A percentile compares a stretch with the other conserved stretches of the same genome.
phyloP scores from a whole-genome alignment of 352 stramenopile species.

The Phytopythium chamaehyphon region DNA sequence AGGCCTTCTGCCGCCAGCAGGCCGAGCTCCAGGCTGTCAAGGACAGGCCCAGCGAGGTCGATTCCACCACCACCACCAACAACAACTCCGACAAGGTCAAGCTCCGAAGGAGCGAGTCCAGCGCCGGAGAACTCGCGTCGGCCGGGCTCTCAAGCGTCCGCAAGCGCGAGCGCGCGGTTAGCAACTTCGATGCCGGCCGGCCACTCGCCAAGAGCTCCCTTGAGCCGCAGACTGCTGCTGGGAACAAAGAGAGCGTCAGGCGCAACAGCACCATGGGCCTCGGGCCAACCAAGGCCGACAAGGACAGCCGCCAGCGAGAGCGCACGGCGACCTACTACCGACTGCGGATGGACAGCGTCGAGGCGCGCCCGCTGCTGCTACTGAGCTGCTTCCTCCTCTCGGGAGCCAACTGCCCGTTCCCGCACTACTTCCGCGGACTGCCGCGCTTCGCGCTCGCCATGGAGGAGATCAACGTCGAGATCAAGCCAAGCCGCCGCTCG shows the following conservation, averaged over 20 bases:
- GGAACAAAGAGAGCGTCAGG: neutral
- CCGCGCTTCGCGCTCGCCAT: constrained; percentile 68
- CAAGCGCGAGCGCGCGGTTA: constrained; percentile 5
- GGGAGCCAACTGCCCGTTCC: constrained; percentile 71
- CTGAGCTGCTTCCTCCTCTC: constrained; percentile 67
- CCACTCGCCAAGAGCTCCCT: neutral
- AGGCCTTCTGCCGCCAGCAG: constrained; percentile 44
- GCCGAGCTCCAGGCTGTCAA: constrained; percentile 21
- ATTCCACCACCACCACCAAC: neutral
- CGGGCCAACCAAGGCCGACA: neutral
- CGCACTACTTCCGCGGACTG: constrained; percentile 57
- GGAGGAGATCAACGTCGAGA: constrained; percentile 65
- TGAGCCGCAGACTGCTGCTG: neutral
- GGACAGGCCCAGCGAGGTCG: neutral
- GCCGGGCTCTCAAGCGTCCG: constrained; percentile 3
- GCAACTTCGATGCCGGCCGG: neutral
- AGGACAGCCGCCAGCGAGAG: neutral
- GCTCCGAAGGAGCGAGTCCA: constrained; percentile 16
- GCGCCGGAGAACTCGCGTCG: constrained; percentile 5
- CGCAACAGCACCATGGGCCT: constrained; percentile 13
- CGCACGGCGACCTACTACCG: constrained; percentile 4
- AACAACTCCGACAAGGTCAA: constrained; percentile 13
- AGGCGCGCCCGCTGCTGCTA: constrained; percentile 48
- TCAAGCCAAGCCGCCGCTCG: constrained; percentile 22
- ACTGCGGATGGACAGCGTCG: constrained; percentile 24